Base-by-base conservation (phyloP, 129 eudicot species). In the Arctium lappa region DNA sequence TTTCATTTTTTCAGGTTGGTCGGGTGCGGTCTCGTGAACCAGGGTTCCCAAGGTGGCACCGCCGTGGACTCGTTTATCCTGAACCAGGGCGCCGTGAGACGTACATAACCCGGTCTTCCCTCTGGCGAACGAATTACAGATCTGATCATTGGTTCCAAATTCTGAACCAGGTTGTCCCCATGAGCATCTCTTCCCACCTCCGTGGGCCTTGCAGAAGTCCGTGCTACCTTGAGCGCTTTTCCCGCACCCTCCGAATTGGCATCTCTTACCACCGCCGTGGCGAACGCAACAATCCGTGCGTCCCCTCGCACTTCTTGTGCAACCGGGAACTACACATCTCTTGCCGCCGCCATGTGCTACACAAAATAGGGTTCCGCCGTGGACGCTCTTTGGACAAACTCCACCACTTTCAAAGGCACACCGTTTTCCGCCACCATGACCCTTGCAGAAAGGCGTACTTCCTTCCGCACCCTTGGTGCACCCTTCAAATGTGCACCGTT, bases 221-320 rank as follows among this genome's bases (percentile, higher is more conserved):
- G 99, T 96, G 85, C 98, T 96, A 3, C 99, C 99, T 80, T 96
- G 99, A 33, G 99, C 99, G 42, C 98, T 93, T 76, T 95, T 96
- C 62, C 95, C 97, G 69, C 99, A 96, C 8, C 91, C 92, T 4
- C 86, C 95, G 40, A 79, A 84, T 72, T 86, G 85, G 87, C 99
- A 96, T 60, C 99, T 76, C 82, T 96, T 96, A 2, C 99, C 98
- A 33, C 99, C 99, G 62, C 98, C 99, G 44, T 96, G 99, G 12
- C 99, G 92, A 34, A 96, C 98, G 72, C 98, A 96, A 69, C 87
- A 96, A 66, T 93, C 97, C 1, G 99, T 95, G 10, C 99, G 88
- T 9, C 99, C 99, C 75, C 98, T 83, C 4, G 99, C 99, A 72
- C 99, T 96, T 81, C 91, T 87, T 2, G 98, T 90, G 71, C 99